Conservation (phyloP, 495 filamentous ascomycete genomes). For the Penicillium egyptiacum region DNA sequence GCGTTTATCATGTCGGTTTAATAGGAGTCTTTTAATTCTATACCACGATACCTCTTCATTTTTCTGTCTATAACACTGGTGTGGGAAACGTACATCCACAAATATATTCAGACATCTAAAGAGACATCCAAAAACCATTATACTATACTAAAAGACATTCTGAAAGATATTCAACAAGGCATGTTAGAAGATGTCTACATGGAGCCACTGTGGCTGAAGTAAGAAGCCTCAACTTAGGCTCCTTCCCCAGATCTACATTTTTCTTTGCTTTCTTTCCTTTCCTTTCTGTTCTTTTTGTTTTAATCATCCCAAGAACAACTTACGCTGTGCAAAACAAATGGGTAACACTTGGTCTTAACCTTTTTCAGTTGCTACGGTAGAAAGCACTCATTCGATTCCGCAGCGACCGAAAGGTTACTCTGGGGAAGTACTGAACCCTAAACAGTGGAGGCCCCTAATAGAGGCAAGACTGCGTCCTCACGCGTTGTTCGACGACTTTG, state of each 20-base stretch:
- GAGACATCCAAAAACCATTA: no score
- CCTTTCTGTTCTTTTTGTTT: not conserved
- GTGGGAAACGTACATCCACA: not conserved
- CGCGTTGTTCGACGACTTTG: no score
- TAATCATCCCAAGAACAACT: no score
- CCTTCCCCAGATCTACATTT: slow-evolving; percentile 8
- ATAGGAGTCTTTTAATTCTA: slow-evolving; percentile 16
- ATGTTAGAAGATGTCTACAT: not conserved
- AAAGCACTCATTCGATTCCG: no score
- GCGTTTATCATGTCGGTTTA: slow-evolving; percentile 5
- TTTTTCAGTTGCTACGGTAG: no score
- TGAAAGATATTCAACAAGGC: not conserved
- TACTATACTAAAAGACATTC: not conserved
- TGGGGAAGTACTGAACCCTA: no score
- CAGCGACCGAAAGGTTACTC: no score
- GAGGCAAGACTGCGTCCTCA: no score
- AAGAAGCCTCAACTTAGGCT: slow-evolving; percentile 12
- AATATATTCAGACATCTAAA: no score
- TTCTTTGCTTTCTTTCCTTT: not conserved
- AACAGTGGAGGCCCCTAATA: no score
- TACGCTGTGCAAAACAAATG: no score
- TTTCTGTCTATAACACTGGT: not conserved
- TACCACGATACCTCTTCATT: not conserved
- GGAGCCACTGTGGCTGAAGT: slow-evolving; percentile 11
- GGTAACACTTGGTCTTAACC: no score